phyloP scores from a whole-genome alignment of 1,139 yeast genomes.

The Suhomyces bokatorum region DNA sequence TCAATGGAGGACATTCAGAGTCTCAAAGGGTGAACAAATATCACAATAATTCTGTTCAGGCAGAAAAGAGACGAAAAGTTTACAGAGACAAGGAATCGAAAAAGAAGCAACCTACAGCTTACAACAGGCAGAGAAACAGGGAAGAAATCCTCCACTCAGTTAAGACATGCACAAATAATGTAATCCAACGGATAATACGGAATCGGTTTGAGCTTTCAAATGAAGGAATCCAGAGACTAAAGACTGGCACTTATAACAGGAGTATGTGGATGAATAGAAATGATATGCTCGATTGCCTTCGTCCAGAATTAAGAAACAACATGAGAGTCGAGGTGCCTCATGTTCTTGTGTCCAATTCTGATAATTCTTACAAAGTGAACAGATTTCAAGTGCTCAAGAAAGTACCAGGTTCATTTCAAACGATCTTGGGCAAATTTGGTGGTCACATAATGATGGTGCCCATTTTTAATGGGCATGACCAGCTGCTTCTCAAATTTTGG shows the following conservation, averaged over 20 bases:
- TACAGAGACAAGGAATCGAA: constrained; percentile 5
- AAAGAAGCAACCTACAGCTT: not conserved
- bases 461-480: not conserved
- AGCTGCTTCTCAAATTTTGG: constrained; percentile 5
- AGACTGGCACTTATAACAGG: constrained; percentile 4
- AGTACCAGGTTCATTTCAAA: constrained; percentile 2
- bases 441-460: constrained; percentile 3
- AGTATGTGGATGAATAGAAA: not conserved
- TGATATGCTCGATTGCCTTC: constrained; percentile 6
- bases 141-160: not conserved
- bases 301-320: not conserved
- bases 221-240: constrained; percentile 3
- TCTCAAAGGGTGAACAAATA: constrained; percentile 21
- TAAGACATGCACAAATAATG: not conserved
- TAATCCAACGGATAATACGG: not conserved
- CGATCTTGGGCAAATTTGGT: constrained; percentile 3
- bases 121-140: not conserved
- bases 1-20: constrained; percentile 33
- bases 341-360: not conserved
- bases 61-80: constrained; percentile 28
- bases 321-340: not conserved
- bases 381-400: not conserved
- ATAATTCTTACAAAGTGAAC: not conserved
- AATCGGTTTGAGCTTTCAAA: constrained; percentile 1
- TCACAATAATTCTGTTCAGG: constrained; percentile 38